A percentile compares a stretch with the other conserved stretches of the same genome.
These are phyloP conservation scores for Aquilaria malaccensis DNA, from an alignment of 345 rosid genomes.

Conservation along the genomic window DNA sequence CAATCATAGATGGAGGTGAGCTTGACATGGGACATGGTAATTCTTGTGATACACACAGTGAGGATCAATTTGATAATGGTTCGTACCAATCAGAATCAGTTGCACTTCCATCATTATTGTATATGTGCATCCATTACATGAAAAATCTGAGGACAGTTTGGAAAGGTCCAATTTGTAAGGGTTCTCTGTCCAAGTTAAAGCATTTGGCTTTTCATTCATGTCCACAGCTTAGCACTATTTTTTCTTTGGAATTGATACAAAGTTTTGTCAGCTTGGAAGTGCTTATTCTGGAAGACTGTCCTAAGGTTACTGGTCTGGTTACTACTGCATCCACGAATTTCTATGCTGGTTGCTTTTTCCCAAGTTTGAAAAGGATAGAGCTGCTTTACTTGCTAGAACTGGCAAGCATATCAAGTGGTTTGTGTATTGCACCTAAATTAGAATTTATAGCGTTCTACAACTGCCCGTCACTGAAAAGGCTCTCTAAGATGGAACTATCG, in stretches of 20 bases:
- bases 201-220: slow-evolving; percentile 1
- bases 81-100: no score
- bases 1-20: slow-evolving; percentile 4
- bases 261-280: slow-evolving; percentile 2
- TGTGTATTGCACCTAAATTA: slow-evolving; percentile 10
- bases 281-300: slow-evolving; percentile 12
- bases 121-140: slow-evolving; percentile 11
- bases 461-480: slow-evolving; percentile 9
- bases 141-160: neutral
- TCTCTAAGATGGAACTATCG: slow-evolving; percentile 8
- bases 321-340: neutral
- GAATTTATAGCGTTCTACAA: slow-evolving; percentile 7
- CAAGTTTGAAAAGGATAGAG: slow-evolving; percentile 10
- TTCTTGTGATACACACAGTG: no score
- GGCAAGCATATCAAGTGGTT: slow-evolving; percentile 8
- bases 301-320: neutral
- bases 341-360: neutral
- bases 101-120: slow-evolving; percentile 1
- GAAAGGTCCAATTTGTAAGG: slow-evolving; percentile 11
- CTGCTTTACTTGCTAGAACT: slow-evolving; percentile 13
- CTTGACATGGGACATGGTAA: no score
- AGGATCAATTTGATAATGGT: neutral
- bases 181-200: slow-evolving; percentile 11
- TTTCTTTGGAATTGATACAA: neutral
- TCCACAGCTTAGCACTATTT: slow-evolving; percentile 3